phyloP scores from a whole-genome alignment of 805 yeast species.

The Saccharomycopsis vini region DNA sequence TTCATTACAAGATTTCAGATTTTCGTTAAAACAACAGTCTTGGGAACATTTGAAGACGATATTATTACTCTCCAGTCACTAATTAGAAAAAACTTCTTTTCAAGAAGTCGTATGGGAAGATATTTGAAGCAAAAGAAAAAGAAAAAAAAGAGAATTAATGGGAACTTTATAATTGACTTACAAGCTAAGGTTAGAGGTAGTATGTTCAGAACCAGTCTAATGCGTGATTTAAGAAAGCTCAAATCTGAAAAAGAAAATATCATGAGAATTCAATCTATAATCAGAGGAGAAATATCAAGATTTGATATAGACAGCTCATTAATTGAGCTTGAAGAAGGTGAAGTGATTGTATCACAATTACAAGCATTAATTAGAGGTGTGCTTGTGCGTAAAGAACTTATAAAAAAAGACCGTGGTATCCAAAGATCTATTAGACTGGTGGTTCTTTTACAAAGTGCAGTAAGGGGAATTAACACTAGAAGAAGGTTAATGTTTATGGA shows the following conservation, averaged over 20 bases:
- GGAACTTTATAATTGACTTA: constrained; percentile 4
- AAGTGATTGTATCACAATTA: constrained; percentile 19
- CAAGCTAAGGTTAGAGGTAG: constrained; percentile 37
- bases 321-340: constrained; percentile 9
- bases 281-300: constrained; percentile 27
- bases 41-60: constrained; percentile 48
- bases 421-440: not conserved
- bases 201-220: constrained; percentile 22
- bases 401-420: constrained; percentile 8
- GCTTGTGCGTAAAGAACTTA: constrained; percentile 25
- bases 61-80: constrained; percentile 40
- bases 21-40: constrained; percentile 54
- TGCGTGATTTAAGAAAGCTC: constrained; percentile 1
- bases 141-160: not conserved
- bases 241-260: constrained; percentile 1
- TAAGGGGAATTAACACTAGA: constrained; percentile 7
- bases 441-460: constrained; percentile 7
- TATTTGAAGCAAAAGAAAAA: constrained; percentile 1
- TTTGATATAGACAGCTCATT: constrained; percentile 6
- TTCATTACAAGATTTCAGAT: constrained; percentile 53
- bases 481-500: not conserved
- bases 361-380: constrained; percentile 35
- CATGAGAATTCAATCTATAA: constrained; percentile 28
- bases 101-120: not conserved
- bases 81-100: constrained; percentile 35